Evolutionary conservation across 768 basidiomycete species (phyloP), one percentile per base, ranked within the genome.

Genomic region (Tubosaeta sp.): DNA sequence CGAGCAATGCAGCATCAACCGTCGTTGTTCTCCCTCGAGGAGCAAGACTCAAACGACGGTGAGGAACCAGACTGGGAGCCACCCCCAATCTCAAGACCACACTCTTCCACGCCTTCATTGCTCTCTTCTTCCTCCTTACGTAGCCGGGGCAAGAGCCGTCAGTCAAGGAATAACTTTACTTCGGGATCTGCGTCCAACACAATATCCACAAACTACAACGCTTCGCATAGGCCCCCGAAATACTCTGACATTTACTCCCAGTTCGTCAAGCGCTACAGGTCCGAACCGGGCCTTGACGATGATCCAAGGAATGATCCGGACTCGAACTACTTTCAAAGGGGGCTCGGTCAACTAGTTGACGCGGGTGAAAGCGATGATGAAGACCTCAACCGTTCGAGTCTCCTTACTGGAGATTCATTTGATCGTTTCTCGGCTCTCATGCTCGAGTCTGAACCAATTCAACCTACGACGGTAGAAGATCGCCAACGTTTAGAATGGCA

Each of bases 401-500:
- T 79, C 51, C 71, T 70, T 34, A 61, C 70, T 27, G 73, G 71
- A 45, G 80, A 81, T 47, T 71, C 68, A 14, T 72, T 75, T 52
- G 81, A 85, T 58, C 75, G 77, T 13, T 69, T 79, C 44, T 78
- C 81, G 16, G 70, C 77, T 6, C 71, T 81, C 34, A 70, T 78
- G 51, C 72, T 81, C 31, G 86, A 88, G 60, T 72, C 81, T 6
- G 85, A 88, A 58, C 75, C 79, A 43, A 77, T 80, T 46, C 78
- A 84, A 52, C 84, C 87, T 25, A 80, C 82, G 38, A 85, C 88
- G 2, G 74, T 77, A 48, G 83, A 88, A 61, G 88, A 92, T 63
- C 78, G 81, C 55, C 89, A 93, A 61, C 78, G 95, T 26, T 70
- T 95, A 44, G 94, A 97, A 70, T 98, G 97, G 97, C 93, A 95